These are phyloP conservation scores for Trichoderma sp. DNA, from an alignment of 2,329 filamentous ascomycete genomes.

Conservation along the genomic window DNA sequence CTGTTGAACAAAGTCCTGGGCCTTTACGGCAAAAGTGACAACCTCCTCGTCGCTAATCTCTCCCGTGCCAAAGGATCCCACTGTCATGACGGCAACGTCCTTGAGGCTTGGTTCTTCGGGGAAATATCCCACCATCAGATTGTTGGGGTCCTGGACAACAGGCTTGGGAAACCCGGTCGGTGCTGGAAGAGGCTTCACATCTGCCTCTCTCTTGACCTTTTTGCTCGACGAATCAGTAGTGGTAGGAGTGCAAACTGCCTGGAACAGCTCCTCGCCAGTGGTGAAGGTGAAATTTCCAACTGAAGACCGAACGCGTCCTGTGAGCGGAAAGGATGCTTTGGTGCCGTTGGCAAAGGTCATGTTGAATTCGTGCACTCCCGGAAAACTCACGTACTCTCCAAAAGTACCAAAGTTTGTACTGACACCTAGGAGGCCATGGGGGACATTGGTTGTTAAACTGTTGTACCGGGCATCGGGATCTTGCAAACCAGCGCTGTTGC, in stretches of 20 bases:
- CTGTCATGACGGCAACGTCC: slow-evolving; percentile 12
- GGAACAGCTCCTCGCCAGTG: neutral
- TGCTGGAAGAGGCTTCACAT: neutral
- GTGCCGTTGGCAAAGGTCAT: slow-evolving; percentile 15
- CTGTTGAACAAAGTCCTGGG: slow-evolving; percentile 47
- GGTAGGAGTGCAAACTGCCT: neutral
- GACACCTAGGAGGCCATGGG: neutral
- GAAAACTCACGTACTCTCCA: neutral
- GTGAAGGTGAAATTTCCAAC: neutral
- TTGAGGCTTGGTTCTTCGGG: neutral
- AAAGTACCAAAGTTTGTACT: neutral
- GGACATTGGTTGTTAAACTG: neutral
- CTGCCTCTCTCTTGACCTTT: neutral
- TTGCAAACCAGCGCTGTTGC: slow-evolving; percentile 10
- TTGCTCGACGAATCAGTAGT: neutral
- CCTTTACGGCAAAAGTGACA: slow-evolving; percentile 29
- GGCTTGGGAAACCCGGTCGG: slow-evolving; percentile 13
- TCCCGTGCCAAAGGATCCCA: neutral
- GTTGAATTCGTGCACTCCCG: slow-evolving; percentile 14
- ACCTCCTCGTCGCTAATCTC: neutral
- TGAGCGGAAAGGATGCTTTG: neutral
- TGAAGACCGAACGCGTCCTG: neutral
- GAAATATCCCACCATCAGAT: neutral
- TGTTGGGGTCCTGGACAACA: slow-evolving; percentile 5
- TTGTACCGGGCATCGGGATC: slow-evolving; percentile 30